A percentile compares a stretch with the other conserved stretches of the same genome.
Evolutionary conservation across 106 monocot genomes (phyloP).

Genomic region (Apostasia shenzhenica): DNA sequence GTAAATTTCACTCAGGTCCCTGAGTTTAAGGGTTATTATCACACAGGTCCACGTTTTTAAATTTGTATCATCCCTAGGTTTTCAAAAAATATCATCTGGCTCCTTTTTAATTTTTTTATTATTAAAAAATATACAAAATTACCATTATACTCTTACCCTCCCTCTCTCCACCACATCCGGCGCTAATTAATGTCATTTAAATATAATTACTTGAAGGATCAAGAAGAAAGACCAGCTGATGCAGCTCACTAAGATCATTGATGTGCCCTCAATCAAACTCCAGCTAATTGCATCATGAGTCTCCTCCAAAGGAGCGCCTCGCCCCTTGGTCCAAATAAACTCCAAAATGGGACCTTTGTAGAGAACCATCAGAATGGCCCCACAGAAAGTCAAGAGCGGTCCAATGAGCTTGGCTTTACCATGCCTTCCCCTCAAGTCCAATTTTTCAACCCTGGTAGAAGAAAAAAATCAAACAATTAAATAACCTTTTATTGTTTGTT

Average conservation of each 20-base stretch:
- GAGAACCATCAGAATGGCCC: conserved; percentile 68
- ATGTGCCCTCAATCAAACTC: conserved; percentile 46
- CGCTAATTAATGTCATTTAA: background rate
- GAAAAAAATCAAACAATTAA: too few species aligned
- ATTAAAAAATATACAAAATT: too few species aligned
- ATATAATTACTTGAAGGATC: conserved; percentile 40
- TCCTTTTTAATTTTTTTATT: too few species aligned
- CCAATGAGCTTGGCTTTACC: conserved; percentile 71
- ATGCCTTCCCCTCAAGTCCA: conserved; percentile 26
- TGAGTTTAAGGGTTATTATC: too few species aligned
- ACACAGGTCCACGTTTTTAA: too few species aligned
- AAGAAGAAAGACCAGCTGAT: conserved; percentile 59
- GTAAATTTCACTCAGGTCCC: too few species aligned
- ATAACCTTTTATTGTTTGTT: too few species aligned
- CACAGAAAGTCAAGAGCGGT: conserved; percentile 46
- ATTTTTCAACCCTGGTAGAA: conserved; percentile 49
- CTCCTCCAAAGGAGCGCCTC: background rate
- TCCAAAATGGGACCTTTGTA: conserved; percentile 61
- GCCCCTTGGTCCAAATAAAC: conserved; percentile 37
- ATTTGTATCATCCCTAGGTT: too few species aligned
- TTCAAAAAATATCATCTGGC: too few species aligned
- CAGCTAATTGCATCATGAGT: background rate
- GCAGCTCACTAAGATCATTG: conserved; percentile 42
- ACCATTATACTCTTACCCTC: too few species aligned
- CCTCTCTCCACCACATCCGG: too few species aligned